These are phyloP conservation scores for Anthoceros angustus DNA, from an alignment of 225 moss, liverwort and hornwort species.

Conservation along the genomic window DNA sequence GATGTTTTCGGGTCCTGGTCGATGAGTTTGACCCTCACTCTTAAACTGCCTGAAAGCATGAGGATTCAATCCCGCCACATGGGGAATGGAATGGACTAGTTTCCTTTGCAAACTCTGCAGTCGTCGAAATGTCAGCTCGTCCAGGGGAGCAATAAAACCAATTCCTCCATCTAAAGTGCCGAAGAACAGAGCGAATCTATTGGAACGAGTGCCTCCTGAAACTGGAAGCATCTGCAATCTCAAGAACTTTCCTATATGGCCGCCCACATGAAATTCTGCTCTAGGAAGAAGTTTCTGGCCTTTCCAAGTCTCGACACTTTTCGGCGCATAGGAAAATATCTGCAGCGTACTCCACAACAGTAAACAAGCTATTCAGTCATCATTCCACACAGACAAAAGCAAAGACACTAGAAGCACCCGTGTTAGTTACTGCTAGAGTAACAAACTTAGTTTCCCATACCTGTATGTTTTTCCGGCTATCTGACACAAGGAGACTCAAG, in stretches of 20 bases:
- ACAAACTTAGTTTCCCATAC: conserved; percentile 8
- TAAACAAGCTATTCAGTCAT: no score
- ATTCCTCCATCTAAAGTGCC: conserved; percentile 93
- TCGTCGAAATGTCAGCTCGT: conserved; percentile 87
- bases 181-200: conserved; percentile 80
- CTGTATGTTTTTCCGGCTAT: conserved; percentile 73
- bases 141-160: conserved; percentile 76
- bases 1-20: conserved; percentile 94
- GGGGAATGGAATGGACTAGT: conserved; percentile 79
- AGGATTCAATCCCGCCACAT: conserved; percentile 83
- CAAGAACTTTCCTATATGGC: conserved; percentile 82
- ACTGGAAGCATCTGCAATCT: conserved; percentile 94
- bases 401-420: background rate
- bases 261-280: conserved; percentile 94
- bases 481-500: conserved; percentile 95
- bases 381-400: background rate
- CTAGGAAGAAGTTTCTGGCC: conserved; percentile 89
- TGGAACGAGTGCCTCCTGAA: conserved; percentile 51
- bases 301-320: conserved; percentile 98
- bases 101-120: conserved; percentile 93
- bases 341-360: conserved; percentile 13
- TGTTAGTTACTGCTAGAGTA: no score
- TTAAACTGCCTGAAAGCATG: conserved; percentile 82
- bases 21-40: conserved; percentile 67
- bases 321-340: conserved; percentile 95